phyloP scores from a whole-genome alignment of 345 rosid species.

The Iberis pinnata region DNA sequence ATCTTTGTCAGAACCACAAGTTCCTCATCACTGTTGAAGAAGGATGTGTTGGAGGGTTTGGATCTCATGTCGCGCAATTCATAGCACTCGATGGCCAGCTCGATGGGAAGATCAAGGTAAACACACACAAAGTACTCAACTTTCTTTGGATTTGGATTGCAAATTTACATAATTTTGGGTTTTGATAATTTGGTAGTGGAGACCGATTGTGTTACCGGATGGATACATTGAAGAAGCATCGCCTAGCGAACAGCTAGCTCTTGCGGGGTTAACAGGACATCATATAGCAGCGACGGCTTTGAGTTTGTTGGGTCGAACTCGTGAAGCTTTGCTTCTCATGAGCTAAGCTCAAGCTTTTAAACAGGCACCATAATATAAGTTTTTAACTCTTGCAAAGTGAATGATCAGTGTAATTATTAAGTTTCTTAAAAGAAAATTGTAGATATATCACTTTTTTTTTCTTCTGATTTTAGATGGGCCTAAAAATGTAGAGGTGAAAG shows the following conservation, averaged over 20 bases:
- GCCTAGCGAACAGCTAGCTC: conserved; percentile 61
- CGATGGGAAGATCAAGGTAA: conserved; percentile 71
- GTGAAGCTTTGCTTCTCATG: conserved; percentile 82
- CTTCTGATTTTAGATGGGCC: too few species aligned
- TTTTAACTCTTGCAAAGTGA: too few species aligned
- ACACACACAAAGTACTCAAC: too few species aligned
- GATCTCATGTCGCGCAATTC: conserved; percentile 86
- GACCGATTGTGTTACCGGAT: conserved; percentile 83
- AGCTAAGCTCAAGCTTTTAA: conserved; percentile 40
- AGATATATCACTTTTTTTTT: too few species aligned
- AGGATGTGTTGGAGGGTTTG: conserved; percentile 87
- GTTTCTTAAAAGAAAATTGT: too few species aligned
- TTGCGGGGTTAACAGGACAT: conserved; percentile 81
- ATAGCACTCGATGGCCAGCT: conserved; percentile 87
- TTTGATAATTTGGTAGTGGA: conserved; percentile 48
- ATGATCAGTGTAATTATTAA: too few species aligned
- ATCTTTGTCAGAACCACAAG: conserved; percentile 58
- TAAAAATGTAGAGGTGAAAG: too few species aligned
- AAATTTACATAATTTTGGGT: too few species aligned
- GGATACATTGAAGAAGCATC: conserved; percentile 67
- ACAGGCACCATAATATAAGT: too few species aligned
- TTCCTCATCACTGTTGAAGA: conserved; percentile 83
- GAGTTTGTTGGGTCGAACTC: conserved; percentile 72
- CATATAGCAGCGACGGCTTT: conserved; percentile 86
- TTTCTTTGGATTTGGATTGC: too few species aligned